Evolutionary conservation across 176 grass and related monocot species (phyloP).

Genomic region (Bothriochloa decipiens): DNA sequence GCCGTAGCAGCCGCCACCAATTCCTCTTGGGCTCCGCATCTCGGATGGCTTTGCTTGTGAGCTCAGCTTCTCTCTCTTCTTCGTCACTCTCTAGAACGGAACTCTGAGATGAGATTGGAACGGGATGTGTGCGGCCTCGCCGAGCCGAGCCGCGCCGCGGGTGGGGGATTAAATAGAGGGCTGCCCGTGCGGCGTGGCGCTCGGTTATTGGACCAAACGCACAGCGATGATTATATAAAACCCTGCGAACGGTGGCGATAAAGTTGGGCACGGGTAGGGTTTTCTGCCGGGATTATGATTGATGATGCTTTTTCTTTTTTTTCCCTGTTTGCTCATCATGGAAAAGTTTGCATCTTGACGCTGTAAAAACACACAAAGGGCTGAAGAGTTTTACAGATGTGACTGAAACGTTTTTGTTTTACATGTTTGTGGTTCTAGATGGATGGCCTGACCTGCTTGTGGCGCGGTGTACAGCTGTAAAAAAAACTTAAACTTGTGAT

Average conservation of each 20-base stretch:
- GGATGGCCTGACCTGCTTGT: background rate
- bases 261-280: background rate
- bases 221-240: background rate
- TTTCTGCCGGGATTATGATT: conserved; percentile 25
- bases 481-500: no score
- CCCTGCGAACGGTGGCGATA: no score
- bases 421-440: background rate
- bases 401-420: background rate
- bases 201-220: background rate
- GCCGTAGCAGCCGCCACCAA: background rate
- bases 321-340: background rate
- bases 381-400: no score
- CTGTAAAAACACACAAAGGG: background rate
- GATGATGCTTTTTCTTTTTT: background rate
- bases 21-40: conserved; percentile 41
- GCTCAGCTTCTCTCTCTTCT: no score
- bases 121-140: background rate
- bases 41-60: no score
- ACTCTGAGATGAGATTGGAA: no score
- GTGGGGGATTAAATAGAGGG: conserved; percentile 27
- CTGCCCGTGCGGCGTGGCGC: no score
- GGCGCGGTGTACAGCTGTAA: background rate
- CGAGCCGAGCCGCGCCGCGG: background rate
- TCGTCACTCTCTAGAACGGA: no score
- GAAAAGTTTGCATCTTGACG: background rate